phyloP scores from a whole-genome alignment of 768 basidiomycete species.

The Auricularia heimuer region DNA sequence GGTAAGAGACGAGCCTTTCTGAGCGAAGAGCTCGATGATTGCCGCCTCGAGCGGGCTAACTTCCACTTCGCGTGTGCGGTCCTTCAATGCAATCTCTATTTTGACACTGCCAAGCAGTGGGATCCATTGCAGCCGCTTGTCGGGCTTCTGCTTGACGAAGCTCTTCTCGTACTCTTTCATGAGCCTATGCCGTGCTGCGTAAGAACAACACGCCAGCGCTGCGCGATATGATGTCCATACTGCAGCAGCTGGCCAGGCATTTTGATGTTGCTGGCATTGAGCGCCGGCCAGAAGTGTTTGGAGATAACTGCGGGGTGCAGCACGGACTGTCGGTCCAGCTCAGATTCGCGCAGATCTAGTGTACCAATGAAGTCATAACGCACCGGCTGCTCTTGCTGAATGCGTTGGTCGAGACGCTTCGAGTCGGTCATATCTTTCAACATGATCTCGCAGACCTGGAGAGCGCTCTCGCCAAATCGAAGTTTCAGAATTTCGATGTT shows the following conservation, averaged over 20 bases:
- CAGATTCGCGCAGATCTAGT: not conserved
- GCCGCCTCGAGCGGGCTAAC: constrained; percentile 87
- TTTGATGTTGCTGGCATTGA: constrained; percentile 59
- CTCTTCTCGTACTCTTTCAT: constrained; percentile 69
- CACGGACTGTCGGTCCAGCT: constrained; percentile 36
- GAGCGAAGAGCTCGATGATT: constrained; percentile 76
- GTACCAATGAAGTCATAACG: not conserved
- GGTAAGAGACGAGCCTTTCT: constrained; percentile 37
- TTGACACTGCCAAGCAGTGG: constrained; percentile 81
- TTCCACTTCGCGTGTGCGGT: constrained; percentile 63
- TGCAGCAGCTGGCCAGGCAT: constrained; percentile 80
- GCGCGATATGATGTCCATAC: constrained; percentile 33
- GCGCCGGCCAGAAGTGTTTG: constrained; percentile 86
- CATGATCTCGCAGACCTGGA: constrained; percentile 98
- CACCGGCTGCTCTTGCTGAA: constrained; percentile 65
- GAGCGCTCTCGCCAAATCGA: constrained; percentile 84
- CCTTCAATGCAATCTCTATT: constrained; percentile 72
- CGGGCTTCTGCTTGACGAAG: constrained; percentile 80
- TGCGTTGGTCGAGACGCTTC: constrained; percentile 75
- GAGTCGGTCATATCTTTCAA: constrained; percentile 95
- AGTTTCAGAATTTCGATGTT: constrained; percentile 93
- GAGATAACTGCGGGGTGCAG: constrained; percentile 90
- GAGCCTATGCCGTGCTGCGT: constrained; percentile 32
- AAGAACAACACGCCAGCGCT: not conserved
- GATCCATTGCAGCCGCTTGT: constrained; percentile 84